Conservation (phyloP, 2,329 filamentous ascomycete species). For the Boeremia lycopersici region DNA sequence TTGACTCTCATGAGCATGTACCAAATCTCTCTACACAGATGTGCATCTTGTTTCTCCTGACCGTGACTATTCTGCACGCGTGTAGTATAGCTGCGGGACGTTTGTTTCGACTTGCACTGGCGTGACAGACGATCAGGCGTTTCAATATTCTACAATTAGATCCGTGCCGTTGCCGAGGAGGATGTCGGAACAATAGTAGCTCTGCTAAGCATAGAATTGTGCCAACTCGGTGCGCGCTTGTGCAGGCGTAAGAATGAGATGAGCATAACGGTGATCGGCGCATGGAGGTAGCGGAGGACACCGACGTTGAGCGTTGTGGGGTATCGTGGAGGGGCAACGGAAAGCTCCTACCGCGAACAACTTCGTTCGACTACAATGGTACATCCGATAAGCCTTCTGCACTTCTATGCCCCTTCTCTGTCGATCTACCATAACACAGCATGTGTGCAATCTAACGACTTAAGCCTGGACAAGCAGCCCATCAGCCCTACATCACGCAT, state of each 20-base stretch:
- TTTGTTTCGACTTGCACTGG: conserved; percentile 15
- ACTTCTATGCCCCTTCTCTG: not conserved
- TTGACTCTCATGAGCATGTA: conserved; percentile 10
- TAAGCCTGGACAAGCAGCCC: no score
- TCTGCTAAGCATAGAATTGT: not conserved
- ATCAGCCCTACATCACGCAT: no score
- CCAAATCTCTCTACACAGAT: not conserved
- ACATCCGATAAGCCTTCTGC: not conserved
- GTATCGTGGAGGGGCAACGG: conserved; percentile 13
- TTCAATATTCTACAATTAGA: conserved; percentile 12
- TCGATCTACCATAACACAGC: not conserved
- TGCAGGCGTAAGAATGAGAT: not conserved
- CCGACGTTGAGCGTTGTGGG: conserved; percentile 9
- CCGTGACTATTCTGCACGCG: not conserved
- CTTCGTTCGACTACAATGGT: not conserved
- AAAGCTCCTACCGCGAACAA: not conserved
- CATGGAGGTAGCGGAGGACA: conserved; percentile 9
- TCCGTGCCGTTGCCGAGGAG: conserved; percentile 1
- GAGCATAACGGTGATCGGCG: conserved; percentile 16
- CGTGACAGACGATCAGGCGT: conserved; percentile 9
- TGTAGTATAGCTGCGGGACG: not conserved
- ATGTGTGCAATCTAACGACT: no score
- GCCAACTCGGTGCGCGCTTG: conserved; percentile 1
- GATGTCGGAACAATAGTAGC: not conserved
- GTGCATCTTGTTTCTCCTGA: not conserved